These are phyloP conservation scores for Hibiscus tridactylites DNA, from an alignment of 345 rosid species.

Conservation along the genomic window DNA sequence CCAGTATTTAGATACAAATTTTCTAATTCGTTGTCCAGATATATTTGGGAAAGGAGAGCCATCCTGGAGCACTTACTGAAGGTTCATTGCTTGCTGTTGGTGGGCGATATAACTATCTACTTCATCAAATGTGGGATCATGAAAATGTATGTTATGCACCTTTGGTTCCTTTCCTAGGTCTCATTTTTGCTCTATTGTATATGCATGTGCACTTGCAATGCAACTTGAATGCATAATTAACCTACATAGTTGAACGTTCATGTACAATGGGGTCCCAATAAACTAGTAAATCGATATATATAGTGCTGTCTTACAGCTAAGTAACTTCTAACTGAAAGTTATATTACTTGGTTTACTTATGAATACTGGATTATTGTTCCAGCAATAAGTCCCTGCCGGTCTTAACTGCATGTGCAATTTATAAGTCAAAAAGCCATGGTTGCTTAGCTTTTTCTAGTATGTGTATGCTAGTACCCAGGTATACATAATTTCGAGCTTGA, in stretches of 20 bases:
- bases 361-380: background rate
- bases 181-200: background rate
- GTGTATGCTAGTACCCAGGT: background rate
- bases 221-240: background rate
- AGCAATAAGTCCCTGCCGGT: background rate
- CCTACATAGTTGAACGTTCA: background rate
- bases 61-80: slow-evolving; percentile 57
- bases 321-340: background rate
- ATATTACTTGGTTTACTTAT: background rate
- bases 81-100: slow-evolving; percentile 82
- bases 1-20: background rate
- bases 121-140: slow-evolving; percentile 64
- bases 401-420: background rate
- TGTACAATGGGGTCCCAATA: background rate
- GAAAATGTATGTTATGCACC: slow-evolving; percentile 42
- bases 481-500: background rate
- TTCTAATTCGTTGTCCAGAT: slow-evolving; percentile 34
- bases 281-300: background rate
- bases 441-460: background rate
- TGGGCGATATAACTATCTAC: slow-evolving; percentile 86
- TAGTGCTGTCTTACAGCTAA: background rate
- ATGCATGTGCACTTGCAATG: background rate
- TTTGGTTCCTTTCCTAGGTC: slow-evolving; percentile 14
- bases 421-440: background rate
- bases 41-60: slow-evolving; percentile 58